A percentile compares a stretch with the other conserved stretches of the same genome.
Evolutionary conservation across 805 yeast genomes (phyloP).

Genomic region (Lachancea sp.): DNA sequence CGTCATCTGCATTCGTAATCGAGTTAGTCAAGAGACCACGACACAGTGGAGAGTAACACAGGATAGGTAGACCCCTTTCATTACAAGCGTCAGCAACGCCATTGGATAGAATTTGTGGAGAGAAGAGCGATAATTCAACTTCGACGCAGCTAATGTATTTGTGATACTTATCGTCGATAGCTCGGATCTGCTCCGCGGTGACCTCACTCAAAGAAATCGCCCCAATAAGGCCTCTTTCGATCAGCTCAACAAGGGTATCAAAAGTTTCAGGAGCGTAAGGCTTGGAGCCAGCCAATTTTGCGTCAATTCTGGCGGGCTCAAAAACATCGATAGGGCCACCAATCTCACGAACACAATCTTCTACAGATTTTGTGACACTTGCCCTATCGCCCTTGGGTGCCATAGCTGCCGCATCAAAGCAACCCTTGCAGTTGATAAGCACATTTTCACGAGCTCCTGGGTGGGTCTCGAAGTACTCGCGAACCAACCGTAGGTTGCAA

Average conservation of each 20-base stretch:
- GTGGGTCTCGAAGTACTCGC: conserved; percentile 49
- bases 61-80: conserved; percentile 54
- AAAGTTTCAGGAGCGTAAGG: conserved; percentile 47
- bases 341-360: conserved; percentile 34
- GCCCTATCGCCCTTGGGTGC: conserved; percentile 48
- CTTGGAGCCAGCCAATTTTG: conserved; percentile 22
- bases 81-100: conserved; percentile 59
- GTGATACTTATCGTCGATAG: conserved; percentile 46
- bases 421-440: conserved; percentile 65
- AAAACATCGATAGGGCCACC: conserved; percentile 54
- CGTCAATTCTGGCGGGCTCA: conserved; percentile 69
- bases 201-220: conserved; percentile 75
- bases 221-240: conserved; percentile 58
- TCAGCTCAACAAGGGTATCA: conserved; percentile 47
- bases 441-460: conserved; percentile 54
- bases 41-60: conserved; percentile 81
- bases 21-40: conserved; percentile 71
- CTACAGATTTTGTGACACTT: conserved; percentile 43
- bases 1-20: conserved; percentile 39
- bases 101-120: conserved; percentile 52
- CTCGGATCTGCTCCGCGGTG: conserved; percentile 50
- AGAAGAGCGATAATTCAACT: conserved; percentile 68
- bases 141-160: conserved; percentile 63
- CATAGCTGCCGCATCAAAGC: conserved; percentile 34
- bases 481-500: conserved; percentile 50